These are phyloP conservation scores for Aspergillus hancockii DNA, from an alignment of 495 filamentous ascomycete genomes.

Conservation along the genomic window DNA sequence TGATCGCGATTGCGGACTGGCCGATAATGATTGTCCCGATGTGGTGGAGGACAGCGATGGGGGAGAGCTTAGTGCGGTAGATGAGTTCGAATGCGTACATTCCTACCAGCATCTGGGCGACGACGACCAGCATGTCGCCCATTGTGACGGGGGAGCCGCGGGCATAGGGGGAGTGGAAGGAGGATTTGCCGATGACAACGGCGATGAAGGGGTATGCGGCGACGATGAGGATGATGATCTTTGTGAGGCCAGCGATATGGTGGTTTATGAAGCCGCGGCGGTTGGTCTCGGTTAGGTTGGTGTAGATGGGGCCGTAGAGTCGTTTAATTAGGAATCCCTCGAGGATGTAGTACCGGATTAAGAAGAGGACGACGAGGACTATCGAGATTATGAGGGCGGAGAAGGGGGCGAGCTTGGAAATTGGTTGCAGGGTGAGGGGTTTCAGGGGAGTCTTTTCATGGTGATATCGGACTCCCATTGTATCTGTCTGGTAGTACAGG, in stretches of 20 bases:
- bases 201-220: conserved; percentile 48
- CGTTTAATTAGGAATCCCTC: conserved; percentile 42
- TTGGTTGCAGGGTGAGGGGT: conserved; percentile 21
- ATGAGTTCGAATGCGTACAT: conserved; percentile 54
- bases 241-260: conserved; percentile 48
- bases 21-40: conserved; percentile 50
- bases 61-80: conserved; percentile 44
- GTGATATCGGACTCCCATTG: not conserved
- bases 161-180: conserved; percentile 35
- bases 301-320: conserved; percentile 40
- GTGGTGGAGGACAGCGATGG: conserved; percentile 46
- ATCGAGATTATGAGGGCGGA: conserved; percentile 46
- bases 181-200: conserved; percentile 35
- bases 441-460: not conserved
- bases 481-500: not conserved
- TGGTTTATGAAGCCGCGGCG: conserved; percentile 52
- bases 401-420: conserved; percentile 45
- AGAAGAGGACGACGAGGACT: conserved; percentile 42
- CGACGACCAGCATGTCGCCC: conserved; percentile 46
- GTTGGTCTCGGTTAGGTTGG: conserved; percentile 34
- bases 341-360: conserved; percentile 44
- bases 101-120: conserved; percentile 44
- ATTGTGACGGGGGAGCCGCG: conserved; percentile 33
- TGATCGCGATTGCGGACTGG: conserved; percentile 47
- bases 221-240: conserved; percentile 42